Base-by-base conservation (phyloP, 805 yeast species). In the Scheffersomyces lignosus region DNA sequence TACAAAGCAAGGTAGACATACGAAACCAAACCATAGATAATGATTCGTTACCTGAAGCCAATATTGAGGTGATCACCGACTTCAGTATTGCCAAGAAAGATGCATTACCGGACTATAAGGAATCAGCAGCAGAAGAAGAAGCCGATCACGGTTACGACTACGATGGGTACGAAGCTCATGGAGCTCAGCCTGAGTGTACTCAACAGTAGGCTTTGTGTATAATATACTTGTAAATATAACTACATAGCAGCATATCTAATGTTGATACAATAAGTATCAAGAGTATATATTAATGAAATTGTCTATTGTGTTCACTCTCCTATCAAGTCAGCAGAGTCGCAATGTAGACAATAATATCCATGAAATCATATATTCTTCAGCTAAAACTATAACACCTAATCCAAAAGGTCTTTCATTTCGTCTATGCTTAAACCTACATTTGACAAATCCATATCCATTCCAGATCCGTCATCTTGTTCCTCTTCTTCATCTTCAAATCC, bases 401-500 rank as follows among this genome's bases (percentile, higher is more conserved):
- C 71, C 34, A 69, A 54, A 38, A 70, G 53, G 31, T 58, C 64
- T 20, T 56, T 49, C 34, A 70, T 49, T 18, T 70, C 75, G 9
- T 56, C 47, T 4, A 44, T 48, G 13, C 57, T 46, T 36, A 70
- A 58, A 1, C 73, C 75, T 7, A 60, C 36, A 3, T 41, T 20
- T 7, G 24, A 7, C 9, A 20, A 35, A 17, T 49, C 48, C 12
- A 41, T 44, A 15, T 36, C 44, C 17, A 33, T 41, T 23, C 20
- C 38, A 7, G 35, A 46, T 13, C 37, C 48, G 9, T 32, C 42
- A 14, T 38, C 44, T 7, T 36, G 33, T 5, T 45, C 51, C 15
- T 23, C 33, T n/a, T n/a, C n/a, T n/a, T n/a, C n/a, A n/a, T n/a
- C n/a, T n/a, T n/a, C n/a, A n/a, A n/a, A n/a, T n/a, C n/a, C n/a